Base-by-base conservation (phyloP, 2,329 filamentous ascomycete species). In the Pseudocercospora cruenta region DNA sequence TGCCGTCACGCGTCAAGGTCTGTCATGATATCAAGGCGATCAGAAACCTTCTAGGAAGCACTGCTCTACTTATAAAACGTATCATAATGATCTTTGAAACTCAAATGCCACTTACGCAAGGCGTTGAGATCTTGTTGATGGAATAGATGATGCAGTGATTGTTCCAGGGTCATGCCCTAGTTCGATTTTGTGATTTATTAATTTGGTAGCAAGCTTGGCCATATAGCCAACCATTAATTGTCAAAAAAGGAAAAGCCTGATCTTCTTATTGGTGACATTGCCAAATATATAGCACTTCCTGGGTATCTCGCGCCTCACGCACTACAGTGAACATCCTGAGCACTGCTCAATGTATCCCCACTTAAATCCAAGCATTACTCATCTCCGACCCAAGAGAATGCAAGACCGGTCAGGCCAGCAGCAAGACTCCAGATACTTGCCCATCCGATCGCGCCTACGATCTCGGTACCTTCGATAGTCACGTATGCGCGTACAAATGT, bases 341-440 rank as follows among this genome's bases (percentile, higher is more conserved):
- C 33, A 53, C 45, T 49, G 57, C 28, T 39, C 28, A 36, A 49
- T 61, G 47, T 31, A 58, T 39, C 54, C 14, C 22, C 7, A 8
- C 51, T 10, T 8, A 19, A n/a, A 64, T 19, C 21, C 55, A 19
- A 39, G 26, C 22, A 1, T 45, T 63, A 73, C 64, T 73, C 73
- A 58, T 83, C 79, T 12, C 81, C 83, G 14, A 85, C 80, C 82
- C 82, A 86, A 10, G 77, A 79, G 82, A 76, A 86, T 78, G 76
- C 86, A 76, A 71, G 83, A 78, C 90, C 90, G 2, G 87, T 86
- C 62, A 89, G 75, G 12, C 85, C 76, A 3, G 87, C 85, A 6
- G 90, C 91, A 22, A 84, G 73, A n/a, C 86, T 87, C 93, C 93
- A 97, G 39, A 94, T 82, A 22, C 82, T 82, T 1, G 91, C 88